Conservation (phyloP, 2,329 filamentous ascomycete species). For the Alternaria brassicae region DNA sequence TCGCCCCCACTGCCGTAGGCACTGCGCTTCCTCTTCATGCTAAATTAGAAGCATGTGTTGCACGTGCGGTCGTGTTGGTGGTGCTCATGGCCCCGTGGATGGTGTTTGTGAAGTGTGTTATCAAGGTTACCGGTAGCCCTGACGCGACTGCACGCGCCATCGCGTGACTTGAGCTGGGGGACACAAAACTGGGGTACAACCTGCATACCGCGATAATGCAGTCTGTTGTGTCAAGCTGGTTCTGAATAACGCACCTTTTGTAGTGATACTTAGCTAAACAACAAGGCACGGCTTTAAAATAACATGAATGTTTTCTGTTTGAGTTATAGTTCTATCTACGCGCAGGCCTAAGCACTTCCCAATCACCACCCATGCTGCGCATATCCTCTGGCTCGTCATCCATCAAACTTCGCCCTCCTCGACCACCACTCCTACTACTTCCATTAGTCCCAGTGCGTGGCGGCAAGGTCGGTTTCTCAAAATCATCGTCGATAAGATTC, state of each 20-base stretch:
- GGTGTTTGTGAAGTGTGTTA: neutral
- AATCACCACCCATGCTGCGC: slow-evolving; percentile 44
- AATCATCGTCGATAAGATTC: slow-evolving; percentile 30
- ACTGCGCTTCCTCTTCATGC: slow-evolving; percentile 39
- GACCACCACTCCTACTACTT: slow-evolving; percentile 20
- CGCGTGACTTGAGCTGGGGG: neutral
- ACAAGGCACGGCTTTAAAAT: neutral
- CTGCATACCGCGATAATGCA: neutral
- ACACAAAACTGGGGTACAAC: neutral
- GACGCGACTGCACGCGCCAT: slow-evolving; percentile 5
- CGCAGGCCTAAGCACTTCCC: slow-evolving; percentile 49
- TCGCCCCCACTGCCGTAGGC: slow-evolving; percentile 25
- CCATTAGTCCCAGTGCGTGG: slow-evolving; percentile 42
- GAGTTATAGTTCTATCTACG: neutral
- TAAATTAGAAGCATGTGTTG: neutral
- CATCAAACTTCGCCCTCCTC: slow-evolving; percentile 39
- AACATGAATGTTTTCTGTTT: neutral
- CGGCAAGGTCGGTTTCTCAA: slow-evolving; percentile 40
- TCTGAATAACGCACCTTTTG: neutral
- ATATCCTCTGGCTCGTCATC: slow-evolving; percentile 47
- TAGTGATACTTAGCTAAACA: neutral
- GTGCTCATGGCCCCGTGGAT: neutral
- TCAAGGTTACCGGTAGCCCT: neutral
- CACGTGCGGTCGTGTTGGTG: neutral
- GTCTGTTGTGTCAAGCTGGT: neutral